Base-by-base conservation (phyloP, 257 asterid species). In the Solanum habrochaites region DNA sequence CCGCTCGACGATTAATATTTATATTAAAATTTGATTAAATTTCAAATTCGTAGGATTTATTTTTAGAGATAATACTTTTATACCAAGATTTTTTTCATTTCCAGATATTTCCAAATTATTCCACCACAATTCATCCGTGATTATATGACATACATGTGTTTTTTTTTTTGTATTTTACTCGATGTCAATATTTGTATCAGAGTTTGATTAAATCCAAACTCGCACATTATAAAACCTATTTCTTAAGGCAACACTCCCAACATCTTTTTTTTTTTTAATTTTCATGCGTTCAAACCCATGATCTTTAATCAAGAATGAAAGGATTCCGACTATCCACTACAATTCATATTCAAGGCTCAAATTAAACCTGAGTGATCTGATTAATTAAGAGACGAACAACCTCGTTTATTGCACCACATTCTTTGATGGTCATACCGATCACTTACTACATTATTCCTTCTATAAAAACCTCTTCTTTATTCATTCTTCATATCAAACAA, bases 381-480 rank as follows among this genome's bases (percentile, higher is more conserved):
- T 21, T 58, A 37, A 37, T 4, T 32, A 58, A 20, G 2, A 21
- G 2, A 15, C 0, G 9, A 52, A 16, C 9, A 52, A 16, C 9
- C 23, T 52, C 60, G 2, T 52, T 16, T 1, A 16, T 52, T 16
- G 8, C 60, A 52, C 9, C 60, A 2, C 9, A 52, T 52, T 3
- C 3, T 49, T 49, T 5, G 18, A 16, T 16, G 23, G 1, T 64
- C 71, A 64, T 11, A 11, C n/a, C n/a, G 7, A 56, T 58, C 67
- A n/a, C 32, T 2, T 23, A 58, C 25, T 11, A 29, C 74, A 69
- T 29, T 6, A 69, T 69, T 31, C n/a, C 58, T 89, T 88, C 91
- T 92, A 90, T 92, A 91, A 87, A 89, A 90, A 73, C 83, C 89
- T 70, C 45, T 87, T 90, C n/a, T 89, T 69, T 39, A 87, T 83